Conservation (phyloP, 2,329 filamentous ascomycete genomes). For the Leptographium galeiforme region DNA sequence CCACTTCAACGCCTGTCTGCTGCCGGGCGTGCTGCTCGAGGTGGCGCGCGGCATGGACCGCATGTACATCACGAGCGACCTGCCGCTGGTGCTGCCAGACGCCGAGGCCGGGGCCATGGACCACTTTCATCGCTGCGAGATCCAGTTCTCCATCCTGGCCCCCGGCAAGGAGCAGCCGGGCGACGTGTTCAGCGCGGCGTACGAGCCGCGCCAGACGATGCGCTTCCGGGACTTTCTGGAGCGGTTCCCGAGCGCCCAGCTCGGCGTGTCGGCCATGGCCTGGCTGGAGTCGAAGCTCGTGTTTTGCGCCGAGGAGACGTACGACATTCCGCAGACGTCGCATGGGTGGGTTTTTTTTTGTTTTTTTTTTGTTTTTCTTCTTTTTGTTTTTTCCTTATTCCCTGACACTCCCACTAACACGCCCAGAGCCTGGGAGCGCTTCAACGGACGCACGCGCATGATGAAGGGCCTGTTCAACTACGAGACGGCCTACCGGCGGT, state of each 20-base stretch:
- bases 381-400: no score
- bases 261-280: conserved; percentile 19
- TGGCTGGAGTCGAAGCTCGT: conserved; percentile 53
- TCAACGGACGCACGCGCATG: conserved; percentile 55
- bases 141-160: conserved; percentile 44
- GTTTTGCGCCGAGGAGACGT: conserved; percentile 46
- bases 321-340: conserved; percentile 34
- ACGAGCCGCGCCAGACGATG: conserved; percentile 30
- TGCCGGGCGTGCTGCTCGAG: conserved; percentile 43
- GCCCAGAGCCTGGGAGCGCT: conserved; percentile 42
- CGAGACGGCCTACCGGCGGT: conserved; percentile 45
- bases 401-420: no score
- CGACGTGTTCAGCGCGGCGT: conserved; percentile 35
- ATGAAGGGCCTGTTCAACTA: conserved; percentile 64
- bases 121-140: conserved; percentile 40
- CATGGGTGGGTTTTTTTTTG: conserved; percentile 31
- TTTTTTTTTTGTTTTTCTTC: no score
- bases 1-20: conserved; percentile 65
- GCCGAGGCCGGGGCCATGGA: conserved; percentile 17
- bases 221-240: conserved; percentile 25
- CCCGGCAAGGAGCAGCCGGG: conserved; percentile 18
- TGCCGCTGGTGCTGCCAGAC: conserved; percentile 26
- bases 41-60: conserved; percentile 40
- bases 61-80: conserved; percentile 57
- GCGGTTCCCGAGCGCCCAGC: conserved; percentile 19